Base-by-base conservation (phyloP, 768 basidiomycete genomes). In the Leucocoprinus birnbaumii region DNA sequence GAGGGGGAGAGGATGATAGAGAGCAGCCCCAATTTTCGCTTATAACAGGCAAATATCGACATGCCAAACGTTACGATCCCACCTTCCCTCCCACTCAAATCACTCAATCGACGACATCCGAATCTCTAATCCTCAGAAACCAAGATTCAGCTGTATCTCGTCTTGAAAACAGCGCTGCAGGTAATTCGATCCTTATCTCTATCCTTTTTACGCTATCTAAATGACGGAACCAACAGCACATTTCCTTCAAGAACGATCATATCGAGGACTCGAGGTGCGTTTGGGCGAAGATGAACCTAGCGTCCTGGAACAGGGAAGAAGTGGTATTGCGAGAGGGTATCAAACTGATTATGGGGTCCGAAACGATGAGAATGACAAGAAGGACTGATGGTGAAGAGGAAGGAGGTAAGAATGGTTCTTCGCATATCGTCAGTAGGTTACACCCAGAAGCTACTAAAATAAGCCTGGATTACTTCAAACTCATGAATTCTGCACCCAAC, bases 321-420 rank as follows among this genome's bases (percentile, higher is more conserved):
- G 82, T 60, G 96, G 96, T 4, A 87, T 96, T 44, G 94, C 96
- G 37, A 80, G 87, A 58, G 92, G 89, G 9, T 98, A 98, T 66
- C 79, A 79, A 45, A 87, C 89, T 56, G 79, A 79, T 58, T 70
- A 71, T 2, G 52, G 51, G 16, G 18, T 18, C 14, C 13, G 31
- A 2, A 18, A 48, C 3, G 19, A 48, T 24, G 16, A 21, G 34
- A 31, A 51, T 13, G 22, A 51, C 24, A 26, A 51, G 18, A 10
- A 8, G 22, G n/a, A n/a, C n/a, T 13, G 3, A 19, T 42, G n/a
- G 14, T 16, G 41, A n/a, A n/a, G n/a, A n/a, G n/a, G n/a, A n/a
- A n/a, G n/a, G n/a, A n/a, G n/a, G n/a, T n/a, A n/a, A n/a, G n/a
- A n/a, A n/a, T n/a, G n/a, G n/a, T n/a, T n/a, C n/a, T n/a, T n/a